Evolutionary conservation across 441 rosid species (phyloP).

Genomic region (Sinapis alba): DNA sequence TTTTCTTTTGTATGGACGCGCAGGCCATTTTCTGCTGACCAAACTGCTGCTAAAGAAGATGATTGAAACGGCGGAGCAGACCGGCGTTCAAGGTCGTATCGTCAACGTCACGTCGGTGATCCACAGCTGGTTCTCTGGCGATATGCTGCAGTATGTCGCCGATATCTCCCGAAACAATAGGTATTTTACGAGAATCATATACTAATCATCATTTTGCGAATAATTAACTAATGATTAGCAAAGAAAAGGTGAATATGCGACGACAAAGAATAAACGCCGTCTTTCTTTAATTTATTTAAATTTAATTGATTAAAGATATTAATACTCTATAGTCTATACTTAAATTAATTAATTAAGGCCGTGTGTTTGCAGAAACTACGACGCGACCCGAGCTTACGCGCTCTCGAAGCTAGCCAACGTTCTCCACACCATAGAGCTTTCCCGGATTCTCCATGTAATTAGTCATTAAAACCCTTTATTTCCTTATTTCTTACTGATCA

Average conservation of each 20-base stretch:
- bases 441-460: background rate
- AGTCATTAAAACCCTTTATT: background rate
- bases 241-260: conserved; percentile 18
- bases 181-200: conserved; percentile 27
- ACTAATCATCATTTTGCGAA: background rate
- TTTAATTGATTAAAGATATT: background rate
- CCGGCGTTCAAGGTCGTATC: conserved; percentile 76
- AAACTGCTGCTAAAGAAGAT: conserved; percentile 65
- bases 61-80: conserved; percentile 65
- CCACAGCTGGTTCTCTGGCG: conserved; percentile 87
- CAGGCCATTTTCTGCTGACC: conserved; percentile 76
- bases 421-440: conserved; percentile 2
- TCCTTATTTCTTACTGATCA: no score
- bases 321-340: background rate
- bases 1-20: background rate
- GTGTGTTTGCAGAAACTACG: background rate
- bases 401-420: background rate
- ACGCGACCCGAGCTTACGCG: background rate
- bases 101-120: conserved; percentile 83
- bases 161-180: conserved; percentile 66
- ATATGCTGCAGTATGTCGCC: conserved; percentile 64
- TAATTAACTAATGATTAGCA: background rate
- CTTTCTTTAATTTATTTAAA: background rate
- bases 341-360: background rate
- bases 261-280: conserved; percentile 41